phyloP scores from a whole-genome alignment of 257 asterid species.

The Solanum lycopersicoides region DNA sequence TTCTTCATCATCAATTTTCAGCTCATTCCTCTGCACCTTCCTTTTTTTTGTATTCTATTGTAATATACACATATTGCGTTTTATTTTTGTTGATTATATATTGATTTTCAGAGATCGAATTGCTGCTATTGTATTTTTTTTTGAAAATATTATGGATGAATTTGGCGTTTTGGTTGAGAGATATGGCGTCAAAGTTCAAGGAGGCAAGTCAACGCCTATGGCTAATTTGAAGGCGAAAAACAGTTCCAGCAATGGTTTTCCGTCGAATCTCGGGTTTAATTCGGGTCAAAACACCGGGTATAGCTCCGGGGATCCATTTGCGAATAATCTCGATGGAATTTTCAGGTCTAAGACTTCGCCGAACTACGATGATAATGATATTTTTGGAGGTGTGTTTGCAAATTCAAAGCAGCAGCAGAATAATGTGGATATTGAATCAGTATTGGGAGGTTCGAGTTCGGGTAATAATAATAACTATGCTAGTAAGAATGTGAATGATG shows the following conservation, averaged over 20 bases:
- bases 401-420: slow-evolving; percentile 20
- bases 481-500: slow-evolving; percentile 26
- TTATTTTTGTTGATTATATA: neutral
- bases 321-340: slow-evolving; percentile 67
- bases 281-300: slow-evolving; percentile 1
- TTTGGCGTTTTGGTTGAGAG: slow-evolving; percentile 84
- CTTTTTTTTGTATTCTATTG: neutral
- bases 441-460: slow-evolving; percentile 23
- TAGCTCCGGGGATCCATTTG: slow-evolving; percentile 14
- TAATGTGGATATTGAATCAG: slow-evolving; percentile 46
- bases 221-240: slow-evolving; percentile 44
- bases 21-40: neutral
- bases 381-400: slow-evolving; percentile 37
- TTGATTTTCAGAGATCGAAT: neutral
- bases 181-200: slow-evolving; percentile 60
- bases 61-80: neutral
- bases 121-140: neutral
- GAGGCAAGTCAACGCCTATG: slow-evolving; percentile 61
- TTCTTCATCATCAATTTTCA: neutral
- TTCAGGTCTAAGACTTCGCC: slow-evolving; percentile 28
- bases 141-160: slow-evolving; percentile 43
- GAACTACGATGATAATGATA: slow-evolving; percentile 23
- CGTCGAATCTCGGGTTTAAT: slow-evolving; percentile 4
- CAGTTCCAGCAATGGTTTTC: slow-evolving; percentile 11
- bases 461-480: neutral